These are phyloP conservation scores for Fusarium irregulare DNA, from an alignment of 2,329 filamentous ascomycete species.

Conservation along the genomic window DNA sequence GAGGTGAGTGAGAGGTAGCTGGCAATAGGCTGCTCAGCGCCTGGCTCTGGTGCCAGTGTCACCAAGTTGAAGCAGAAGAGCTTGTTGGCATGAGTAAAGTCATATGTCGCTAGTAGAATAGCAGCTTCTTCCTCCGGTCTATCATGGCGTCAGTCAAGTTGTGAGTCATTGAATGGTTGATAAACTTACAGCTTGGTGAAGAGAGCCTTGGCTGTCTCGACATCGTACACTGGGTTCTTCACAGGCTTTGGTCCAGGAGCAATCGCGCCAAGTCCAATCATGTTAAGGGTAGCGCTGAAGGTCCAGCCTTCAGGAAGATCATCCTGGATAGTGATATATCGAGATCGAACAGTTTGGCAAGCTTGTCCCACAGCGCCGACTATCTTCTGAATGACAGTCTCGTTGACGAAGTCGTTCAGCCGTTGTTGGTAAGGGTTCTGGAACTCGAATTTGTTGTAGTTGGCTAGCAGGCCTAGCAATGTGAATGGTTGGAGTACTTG, in stretches of 20 bases:
- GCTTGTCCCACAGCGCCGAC: constrained; percentile 79
- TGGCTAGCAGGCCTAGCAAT: constrained; percentile 86
- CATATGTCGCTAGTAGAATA: constrained; percentile 86
- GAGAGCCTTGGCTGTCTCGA: constrained; percentile 83
- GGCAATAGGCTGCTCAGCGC: constrained; percentile 78
- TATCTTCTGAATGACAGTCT: constrained; percentile 84
- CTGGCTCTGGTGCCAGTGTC: constrained; percentile 68
- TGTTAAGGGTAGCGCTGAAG: constrained; percentile 80
- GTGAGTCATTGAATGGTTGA: accelerated
- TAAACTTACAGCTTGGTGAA: constrained; percentile 79
- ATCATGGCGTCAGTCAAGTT: constrained; percentile 8
- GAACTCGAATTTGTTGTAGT: constrained; percentile 99
- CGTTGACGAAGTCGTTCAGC: constrained; percentile 95
- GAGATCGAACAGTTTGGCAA: constrained; percentile 74
- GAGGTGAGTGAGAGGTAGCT: constrained; percentile 89
- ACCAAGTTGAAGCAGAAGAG: constrained; percentile 90
- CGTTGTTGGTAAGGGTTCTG: constrained; percentile 95
- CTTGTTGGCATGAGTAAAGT: constrained; percentile 95
- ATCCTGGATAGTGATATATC: constrained; percentile 88
- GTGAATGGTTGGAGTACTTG: constrained; percentile 80
- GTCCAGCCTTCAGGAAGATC: constrained; percentile 93
- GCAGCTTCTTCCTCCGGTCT: constrained; percentile 85
- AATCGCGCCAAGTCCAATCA: constrained; percentile 85
- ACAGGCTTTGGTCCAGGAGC: constrained; percentile 74
- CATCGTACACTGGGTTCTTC: constrained; percentile 70